Base-by-base conservation (phyloP, 768 basidiomycete genomes). In the Chalciporus piperatus region DNA sequence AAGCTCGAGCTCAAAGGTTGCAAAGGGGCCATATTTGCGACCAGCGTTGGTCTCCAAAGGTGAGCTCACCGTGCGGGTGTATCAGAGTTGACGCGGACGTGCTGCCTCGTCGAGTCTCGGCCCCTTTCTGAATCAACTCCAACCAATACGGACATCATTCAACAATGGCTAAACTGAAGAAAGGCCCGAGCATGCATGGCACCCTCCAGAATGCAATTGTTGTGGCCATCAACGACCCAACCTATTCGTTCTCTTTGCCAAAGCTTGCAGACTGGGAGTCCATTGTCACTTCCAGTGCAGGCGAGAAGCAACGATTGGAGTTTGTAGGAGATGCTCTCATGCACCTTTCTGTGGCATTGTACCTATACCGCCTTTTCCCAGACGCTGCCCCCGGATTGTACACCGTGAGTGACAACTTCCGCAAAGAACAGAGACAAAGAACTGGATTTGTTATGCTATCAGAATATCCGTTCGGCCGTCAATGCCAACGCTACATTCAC, bases 291-390 rank as follows among this genome's bases (percentile, higher is more conserved):
- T 69, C 59, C 41, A 61, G 56, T 13, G 44, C 37, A 14, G 51
- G 52, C 23, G 68, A 70, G 58, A 70, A 71, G 59, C 72, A 78
- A 32, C 68, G 76, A 23, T 50, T 77, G 41, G 78, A 79, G 58
- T 78, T 76, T 58, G 55, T 78, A 12, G 78, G 77, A 5, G 77
- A 78, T 48, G 72, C 75, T 25, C 62, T 75, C 47, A 76, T 79
- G 68, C 70, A 75, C 53, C 70, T 73, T 50, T 63, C 68, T 27
- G 62, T 78, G 16, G 72, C 73, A 11, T 65, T 71, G 39, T 67
- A 68, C 48, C 67, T 80, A 2, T 74, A 71, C 50, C 60, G 59
- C 16, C 54, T 63, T 42, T 62, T 64, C 49, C 69, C 70, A n/a
- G 22, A 68, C 14, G 70, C 60, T 47, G 49, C 59, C 12, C 72